Evolutionary conservation across 176 grass and related monocot species (phyloP).

Genomic region (Aegilops umbellulata): DNA sequence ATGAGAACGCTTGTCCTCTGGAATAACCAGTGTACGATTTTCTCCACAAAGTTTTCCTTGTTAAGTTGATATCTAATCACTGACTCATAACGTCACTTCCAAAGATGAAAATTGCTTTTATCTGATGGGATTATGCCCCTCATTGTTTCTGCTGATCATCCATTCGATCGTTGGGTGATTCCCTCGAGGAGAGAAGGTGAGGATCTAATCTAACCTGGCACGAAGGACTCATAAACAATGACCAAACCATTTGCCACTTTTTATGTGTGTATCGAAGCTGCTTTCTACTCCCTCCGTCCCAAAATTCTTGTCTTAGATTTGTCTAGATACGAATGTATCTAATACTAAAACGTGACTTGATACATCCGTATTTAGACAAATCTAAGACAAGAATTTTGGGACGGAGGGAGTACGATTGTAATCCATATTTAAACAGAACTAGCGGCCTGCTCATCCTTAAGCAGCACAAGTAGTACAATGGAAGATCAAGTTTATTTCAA

Average conservation of each 20-base stretch:
- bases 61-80: conserved; percentile 39
- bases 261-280: conserved; percentile 29
- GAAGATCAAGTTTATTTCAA: no score
- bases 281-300: no score
- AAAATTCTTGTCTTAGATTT: no score
- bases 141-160: conserved; percentile 37
- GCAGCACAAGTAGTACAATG: no score
- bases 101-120: conserved; percentile 40
- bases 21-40: conserved; percentile 34
- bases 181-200: conserved; percentile 11
- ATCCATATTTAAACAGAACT: background rate
- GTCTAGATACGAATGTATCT: no score
- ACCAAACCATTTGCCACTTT: conserved; percentile 23
- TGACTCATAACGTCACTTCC: conserved; percentile 27
- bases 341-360: no score
- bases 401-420: no score
- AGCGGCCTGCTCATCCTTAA: conserved; percentile 31
- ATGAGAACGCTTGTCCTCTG: conserved; percentile 20
- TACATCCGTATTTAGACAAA: no score
- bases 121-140: conserved; percentile 26
- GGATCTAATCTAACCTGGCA: conserved; percentile 48
- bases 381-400: no score
- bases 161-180: conserved; percentile 27
- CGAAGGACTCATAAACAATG: conserved; percentile 6
- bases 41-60: conserved; percentile 9